These are phyloP conservation scores for Albifimbria verrucaria DNA, from an alignment of 2,329 filamentous ascomycete species.

Conservation along the genomic window DNA sequence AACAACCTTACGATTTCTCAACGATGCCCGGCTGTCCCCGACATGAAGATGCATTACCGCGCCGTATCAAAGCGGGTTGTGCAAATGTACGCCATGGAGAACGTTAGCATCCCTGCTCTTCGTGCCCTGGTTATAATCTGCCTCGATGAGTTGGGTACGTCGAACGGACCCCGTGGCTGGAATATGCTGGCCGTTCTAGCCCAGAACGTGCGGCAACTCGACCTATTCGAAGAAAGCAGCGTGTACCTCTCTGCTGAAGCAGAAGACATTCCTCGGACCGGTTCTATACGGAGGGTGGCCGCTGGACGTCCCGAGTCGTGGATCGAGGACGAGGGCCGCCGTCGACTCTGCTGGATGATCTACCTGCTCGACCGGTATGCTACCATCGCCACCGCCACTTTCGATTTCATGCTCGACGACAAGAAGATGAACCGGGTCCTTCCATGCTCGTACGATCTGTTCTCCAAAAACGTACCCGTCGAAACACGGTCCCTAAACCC, in stretches of 20 bases:
- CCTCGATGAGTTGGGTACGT: conserved; percentile 38
- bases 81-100: conserved; percentile 39
- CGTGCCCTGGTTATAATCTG: conserved; percentile 38
- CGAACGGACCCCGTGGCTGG: conserved; percentile 39
- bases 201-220: conserved; percentile 36
- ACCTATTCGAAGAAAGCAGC: conserved; percentile 35
- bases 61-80: conserved; percentile 35
- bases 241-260: conserved; percentile 31
- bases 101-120: conserved; percentile 35
- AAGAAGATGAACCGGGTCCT: conserved; percentile 35
- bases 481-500: conserved; percentile 32
- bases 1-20: conserved; percentile 38
- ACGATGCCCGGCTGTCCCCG: conserved; percentile 34
- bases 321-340: conserved; percentile 41
- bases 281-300: conserved; percentile 30
- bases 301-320: conserved; percentile 36
- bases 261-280: conserved; percentile 28
- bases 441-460: conserved; percentile 41
- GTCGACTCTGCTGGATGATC: conserved; percentile 42
- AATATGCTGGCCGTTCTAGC: conserved; percentile 36
- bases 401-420: conserved; percentile 40
- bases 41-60: conserved; percentile 36
- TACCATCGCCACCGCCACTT: conserved; percentile 36
- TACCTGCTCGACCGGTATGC: conserved; percentile 42
- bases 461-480: conserved; percentile 40